These are phyloP conservation scores for Cucurbita moschata DNA, from an alignment of 306 rosid genomes.

Conservation along the genomic window DNA sequence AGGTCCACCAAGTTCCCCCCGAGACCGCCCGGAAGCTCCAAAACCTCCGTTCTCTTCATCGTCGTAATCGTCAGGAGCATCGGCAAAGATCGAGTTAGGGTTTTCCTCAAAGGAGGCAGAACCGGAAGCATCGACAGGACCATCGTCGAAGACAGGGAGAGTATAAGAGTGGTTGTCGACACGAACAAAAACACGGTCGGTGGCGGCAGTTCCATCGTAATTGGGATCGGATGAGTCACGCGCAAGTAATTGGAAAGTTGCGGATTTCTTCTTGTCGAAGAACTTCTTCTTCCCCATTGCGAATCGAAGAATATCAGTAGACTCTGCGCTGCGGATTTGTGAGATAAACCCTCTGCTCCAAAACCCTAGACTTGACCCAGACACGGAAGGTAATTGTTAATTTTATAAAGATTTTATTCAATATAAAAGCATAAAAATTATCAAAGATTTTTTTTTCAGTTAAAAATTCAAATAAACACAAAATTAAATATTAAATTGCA, in stretches of 20 bases:
- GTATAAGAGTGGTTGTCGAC: slow-evolving; percentile 45
- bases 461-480: no score
- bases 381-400: no score
- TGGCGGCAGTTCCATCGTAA: slow-evolving; percentile 31
- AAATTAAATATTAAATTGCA: no score
- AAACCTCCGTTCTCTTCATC: slow-evolving; percentile 4
- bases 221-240: slow-evolving; percentile 75
- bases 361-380: neutral
- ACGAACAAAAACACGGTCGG: slow-evolving; percentile 69
- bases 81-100: slow-evolving; percentile 31
- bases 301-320: neutral
- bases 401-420: no score
- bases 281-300: slow-evolving; percentile 53
- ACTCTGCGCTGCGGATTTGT: neutral
- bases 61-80: slow-evolving; percentile 38
- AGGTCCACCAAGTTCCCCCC: neutral
- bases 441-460: no score
- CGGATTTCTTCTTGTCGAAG: slow-evolving; percentile 63
- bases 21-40: neutral
- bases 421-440: no score
- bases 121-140: neutral
- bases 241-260: slow-evolving; percentile 54
- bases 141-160: slow-evolving; percentile 14
- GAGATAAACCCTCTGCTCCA: neutral
- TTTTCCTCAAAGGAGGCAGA: slow-evolving; percentile 8